Evolutionary conservation across 2,329 filamentous ascomycete species (phyloP), one percentile per base, ranked within the genome.

Genomic region (Penicillium sp.): DNA sequence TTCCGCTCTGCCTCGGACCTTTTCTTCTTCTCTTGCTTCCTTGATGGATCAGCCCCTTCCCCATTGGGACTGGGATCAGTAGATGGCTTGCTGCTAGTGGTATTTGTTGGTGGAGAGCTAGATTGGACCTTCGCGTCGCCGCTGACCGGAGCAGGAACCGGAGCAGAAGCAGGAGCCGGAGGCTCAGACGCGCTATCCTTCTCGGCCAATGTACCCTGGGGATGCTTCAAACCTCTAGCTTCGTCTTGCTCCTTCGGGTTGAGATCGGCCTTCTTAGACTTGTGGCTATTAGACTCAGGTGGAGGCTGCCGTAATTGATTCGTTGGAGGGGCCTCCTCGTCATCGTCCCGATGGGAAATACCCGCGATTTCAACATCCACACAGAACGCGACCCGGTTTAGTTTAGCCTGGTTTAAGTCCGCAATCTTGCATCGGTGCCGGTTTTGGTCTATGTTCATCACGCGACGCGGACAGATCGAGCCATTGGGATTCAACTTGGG

Each of bases 321-420:
- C 25, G 67, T 63, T 60, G 69, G 76, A 53, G 66, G 67, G 49
- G 72, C 74, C n/a, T 80, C 75, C 16, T 77, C 75, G 10, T 81
- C 73, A 16, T 80, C 80, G 3, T 94, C 89, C 64, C 95, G 94
- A 64, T 85, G 87, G 25, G 92, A 90, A 68, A 90, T 86, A 0
- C 91, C 90, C 3, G 93, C 93, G 68, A 99, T 96, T 73, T 99
- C 94, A 5, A 99, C 92, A 68, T 99, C 94, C 3, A 99, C 94
- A 65, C 90, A 96, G 69, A 99, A 99, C 0, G 93, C 89, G 0
- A 99, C 94, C 50, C 91, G 85, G 51, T 91, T 84, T 57, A 99
- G 75, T 71, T 94, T 96, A 46, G 85, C 84, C 66, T 88, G 85
- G 62, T 91, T 87, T 44, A 99, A 79, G 62, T 96, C 92, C 5